Percentiles rank a stretch among this genome's conserved stretches.
Evolutionary conservation across 2,329 filamentous ascomycete species (phyloP).

Genomic region (Monilinia polystroma): DNA sequence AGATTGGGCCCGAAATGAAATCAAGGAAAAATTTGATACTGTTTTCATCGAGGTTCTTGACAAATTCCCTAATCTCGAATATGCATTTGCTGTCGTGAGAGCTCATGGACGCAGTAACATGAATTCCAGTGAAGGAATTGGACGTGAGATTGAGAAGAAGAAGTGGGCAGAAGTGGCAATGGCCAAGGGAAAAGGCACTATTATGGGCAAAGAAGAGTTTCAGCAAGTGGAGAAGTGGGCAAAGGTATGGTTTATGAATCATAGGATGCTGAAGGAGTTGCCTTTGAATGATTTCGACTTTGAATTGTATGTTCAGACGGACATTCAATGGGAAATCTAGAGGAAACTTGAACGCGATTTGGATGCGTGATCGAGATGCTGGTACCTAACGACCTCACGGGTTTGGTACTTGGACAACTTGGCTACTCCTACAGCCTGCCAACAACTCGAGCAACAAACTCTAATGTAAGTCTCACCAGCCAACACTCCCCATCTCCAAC

Average conservation of each 20-base stretch:
- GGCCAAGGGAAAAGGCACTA: background rate
- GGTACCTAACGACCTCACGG: background rate
- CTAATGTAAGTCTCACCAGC: no score
- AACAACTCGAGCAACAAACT: background rate
- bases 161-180: background rate
- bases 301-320: background rate
- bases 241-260: background rate
- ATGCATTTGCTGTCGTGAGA: background rate
- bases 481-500: background rate
- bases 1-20: background rate
- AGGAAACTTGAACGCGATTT: background rate
- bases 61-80: background rate
- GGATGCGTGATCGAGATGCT: background rate
- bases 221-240: background rate
- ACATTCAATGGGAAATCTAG: constrained; percentile 1
- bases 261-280: background rate
- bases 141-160: background rate
- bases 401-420: background rate
- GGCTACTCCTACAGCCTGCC: background rate
- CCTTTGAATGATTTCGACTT: background rate
- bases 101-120: background rate
- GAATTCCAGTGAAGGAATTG: no score
- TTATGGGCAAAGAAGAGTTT: background rate
- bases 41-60: background rate
- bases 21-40: background rate